These are phyloP conservation scores for Magnolia kwangsiensis DNA, from an alignment of 164 flowering plant species.

Conservation along the genomic window DNA sequence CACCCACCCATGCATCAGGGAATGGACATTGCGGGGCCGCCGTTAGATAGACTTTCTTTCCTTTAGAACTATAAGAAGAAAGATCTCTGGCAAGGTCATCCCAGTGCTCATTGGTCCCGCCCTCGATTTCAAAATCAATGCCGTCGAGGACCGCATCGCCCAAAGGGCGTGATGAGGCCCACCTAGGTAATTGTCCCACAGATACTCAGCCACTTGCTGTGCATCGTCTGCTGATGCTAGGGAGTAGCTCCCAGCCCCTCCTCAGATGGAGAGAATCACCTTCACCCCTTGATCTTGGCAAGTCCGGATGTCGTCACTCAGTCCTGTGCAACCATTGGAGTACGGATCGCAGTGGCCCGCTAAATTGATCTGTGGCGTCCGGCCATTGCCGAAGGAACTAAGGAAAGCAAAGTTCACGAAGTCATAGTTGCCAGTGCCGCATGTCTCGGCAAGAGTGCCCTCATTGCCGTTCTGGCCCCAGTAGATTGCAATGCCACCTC, in stretches of 20 bases:
- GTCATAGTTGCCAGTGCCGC: conserved; percentile 3
- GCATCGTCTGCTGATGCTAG: conserved; percentile 9
- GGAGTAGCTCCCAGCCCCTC: conserved; percentile 7
- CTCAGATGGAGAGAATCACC: conserved; percentile 10
- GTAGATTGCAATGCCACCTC: conserved; percentile 9
- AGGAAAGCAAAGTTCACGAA: conserved; percentile 14
- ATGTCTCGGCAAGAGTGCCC: conserved; percentile 8
- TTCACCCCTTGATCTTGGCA: conserved; percentile 9
- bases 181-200: conserved; percentile 13
- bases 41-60: conserved; percentile 13
- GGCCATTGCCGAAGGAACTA: conserved; percentile 6
- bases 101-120: conserved; percentile 7
- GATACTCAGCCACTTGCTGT: conserved; percentile 6
- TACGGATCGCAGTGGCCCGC: conserved; percentile 13
- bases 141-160: conserved; percentile 14
- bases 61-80: conserved; percentile 3
- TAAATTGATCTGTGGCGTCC: conserved; percentile 5
- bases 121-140: conserved; percentile 16
- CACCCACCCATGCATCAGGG: conserved; percentile 11
- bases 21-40: conserved; percentile 14
- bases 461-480: conserved; percentile 13
- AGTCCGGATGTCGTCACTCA: conserved; percentile 8
- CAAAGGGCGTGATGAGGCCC: conserved; percentile 9
- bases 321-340: conserved; percentile 12
- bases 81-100: conserved; percentile 12